These are phyloP conservation scores for Penicillium malachiteum DNA, from an alignment of 495 filamentous ascomycete genomes.

Conservation along the genomic window DNA sequence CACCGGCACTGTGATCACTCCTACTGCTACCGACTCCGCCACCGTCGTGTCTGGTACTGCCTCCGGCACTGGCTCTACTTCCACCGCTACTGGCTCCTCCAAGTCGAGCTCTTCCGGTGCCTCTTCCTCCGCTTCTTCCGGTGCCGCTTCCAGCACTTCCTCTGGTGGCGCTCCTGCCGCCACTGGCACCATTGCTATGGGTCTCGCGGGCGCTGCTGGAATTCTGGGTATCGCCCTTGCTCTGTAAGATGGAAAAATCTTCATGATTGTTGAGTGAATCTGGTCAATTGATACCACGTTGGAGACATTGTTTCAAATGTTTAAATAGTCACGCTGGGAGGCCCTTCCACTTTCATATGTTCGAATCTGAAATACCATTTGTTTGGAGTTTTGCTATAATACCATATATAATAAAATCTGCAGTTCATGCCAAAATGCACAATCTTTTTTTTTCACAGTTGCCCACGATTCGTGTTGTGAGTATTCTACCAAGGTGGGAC, in stretches of 20 bases:
- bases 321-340: too few relatives aligned
- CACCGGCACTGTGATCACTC: neutral
- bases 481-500: too few relatives aligned
- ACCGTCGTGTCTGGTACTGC: constrained; percentile 1
- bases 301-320: too few relatives aligned
- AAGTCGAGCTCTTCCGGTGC: neutral
- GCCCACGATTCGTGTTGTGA: too few relatives aligned
- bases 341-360: too few relatives aligned
- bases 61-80: constrained; percentile 1
- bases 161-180: constrained; percentile 16
- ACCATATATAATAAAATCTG: too few relatives aligned
- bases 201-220: constrained; percentile 22
- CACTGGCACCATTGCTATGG: constrained; percentile 15
- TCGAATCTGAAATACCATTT: too few relatives aligned
- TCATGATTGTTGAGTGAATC: too few relatives aligned
- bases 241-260: constrained; percentile 8
- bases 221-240: constrained; percentile 28
- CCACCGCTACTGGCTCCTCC: constrained; percentile 8
- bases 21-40: neutral
- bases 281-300: too few relatives aligned
- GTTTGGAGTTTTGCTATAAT: too few relatives aligned
- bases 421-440: too few relatives aligned
- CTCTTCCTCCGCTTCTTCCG: constrained; percentile 9
- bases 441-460: too few relatives aligned
- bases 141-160: constrained; percentile 15